phyloP scores from a whole-genome alignment of 2,329 filamentous ascomycete species.

The Trichocomaceae sp. region DNA sequence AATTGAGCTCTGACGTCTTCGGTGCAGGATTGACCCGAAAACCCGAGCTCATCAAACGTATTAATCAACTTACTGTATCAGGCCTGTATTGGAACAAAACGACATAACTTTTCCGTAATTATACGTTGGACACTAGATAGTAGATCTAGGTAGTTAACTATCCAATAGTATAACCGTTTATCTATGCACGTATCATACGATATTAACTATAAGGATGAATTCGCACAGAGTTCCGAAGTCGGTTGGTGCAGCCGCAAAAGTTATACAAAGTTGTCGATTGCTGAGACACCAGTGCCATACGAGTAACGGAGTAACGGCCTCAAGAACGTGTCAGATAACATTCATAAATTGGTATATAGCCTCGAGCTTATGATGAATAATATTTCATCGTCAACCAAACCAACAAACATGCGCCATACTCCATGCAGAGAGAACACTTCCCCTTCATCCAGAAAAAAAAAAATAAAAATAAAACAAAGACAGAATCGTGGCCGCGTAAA shows the following conservation, averaged over 20 bases:
- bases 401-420: constrained; percentile 12
- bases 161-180: no score
- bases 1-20: no score
- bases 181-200: no score
- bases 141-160: not conserved
- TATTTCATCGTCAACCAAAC: constrained; percentile 3
- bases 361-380: constrained; percentile 7
- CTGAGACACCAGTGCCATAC: no score
- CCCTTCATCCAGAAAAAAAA: constrained; percentile 3
- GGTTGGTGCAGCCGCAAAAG: no score
- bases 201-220: not conserved
- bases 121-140: no score
- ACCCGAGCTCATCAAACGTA: not conserved
- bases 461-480: no score
- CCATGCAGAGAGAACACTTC: constrained; percentile 12
- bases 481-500: constrained; percentile 10
- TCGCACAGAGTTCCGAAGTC: no score
- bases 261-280: no score
- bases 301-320: not conserved
- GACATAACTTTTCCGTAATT: not conserved
- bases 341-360: constrained; percentile 13
- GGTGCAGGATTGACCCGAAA: not conserved
- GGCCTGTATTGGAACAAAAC: not conserved
- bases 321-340: not conserved
- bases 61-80: not conserved